Evolutionary conservation across 352 stramenopile species (phyloP), one percentile per base, ranked within the genome.

Genomic region (Pythium phragmiticola): DNA sequence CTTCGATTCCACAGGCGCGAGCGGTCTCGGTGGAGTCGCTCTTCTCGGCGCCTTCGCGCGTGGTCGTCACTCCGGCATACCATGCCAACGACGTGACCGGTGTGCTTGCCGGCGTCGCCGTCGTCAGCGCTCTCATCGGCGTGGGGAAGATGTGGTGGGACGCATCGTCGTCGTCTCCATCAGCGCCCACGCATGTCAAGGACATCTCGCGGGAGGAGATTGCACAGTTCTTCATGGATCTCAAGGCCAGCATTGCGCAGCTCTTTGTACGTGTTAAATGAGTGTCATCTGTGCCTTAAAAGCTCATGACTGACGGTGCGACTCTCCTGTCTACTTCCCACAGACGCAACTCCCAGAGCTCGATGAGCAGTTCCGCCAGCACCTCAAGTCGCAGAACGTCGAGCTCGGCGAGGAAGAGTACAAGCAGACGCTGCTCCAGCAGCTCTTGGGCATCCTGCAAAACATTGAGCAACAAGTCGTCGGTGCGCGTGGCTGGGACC

Each of bases 141-240:
- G 82, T 95, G 0, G 86, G 80, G 4, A 93, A 95, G 60, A 95
- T 95, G 81, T 92, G 84, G 80, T 93, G 82, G 82, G 81, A 92
- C 61, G 84, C 83, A 19, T 93, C 84, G 19, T 72, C 75, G 26
- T 73, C 78, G 19, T 39, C 68, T 0, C 65, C 69, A 2, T 52
- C 63, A 0, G 14, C 11, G 42, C 60, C 16, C 26, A 33, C 14
- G 42, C 60, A 16, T 30, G 75, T 80, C 48, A 70, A 90, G 57
- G 76, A 90, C 30, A 89, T 93, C 21, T 60, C 78, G 47, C 78
- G 84, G 42, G 65, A 66, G 14, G 84, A 93, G 19, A 68, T 93
- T 45, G 76, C 67, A 33, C 65, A 74, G 19, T 93, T 92, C 73
- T 92, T 95, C 55, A 54, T 69, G 62, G 86, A 93, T 46, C 77